Base-by-base conservation (phyloP, 257 asterid species). In the Schizonepeta tenuifolia region DNA sequence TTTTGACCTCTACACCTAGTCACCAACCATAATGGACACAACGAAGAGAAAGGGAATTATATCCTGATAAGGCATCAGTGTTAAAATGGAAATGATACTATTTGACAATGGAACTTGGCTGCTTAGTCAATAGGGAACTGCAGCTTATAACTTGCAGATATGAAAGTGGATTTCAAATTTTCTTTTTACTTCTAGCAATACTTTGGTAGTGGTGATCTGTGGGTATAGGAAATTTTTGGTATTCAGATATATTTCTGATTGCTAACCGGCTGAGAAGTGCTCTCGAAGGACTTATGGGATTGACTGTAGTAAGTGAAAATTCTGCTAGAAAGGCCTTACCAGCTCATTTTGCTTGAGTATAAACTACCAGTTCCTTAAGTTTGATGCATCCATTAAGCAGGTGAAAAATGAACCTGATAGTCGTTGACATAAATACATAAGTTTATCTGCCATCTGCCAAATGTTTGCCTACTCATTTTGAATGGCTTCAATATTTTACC, bases 401-500 rank as follows among this genome's bases (percentile, higher is more conserved):
- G 53, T 60, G 47, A 51, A 18, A 24, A 33, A 22, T 44, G 53
- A 56, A 67, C 31, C 66, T 44, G 33, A 51, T 71, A 60, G 67
- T 46, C 69, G 21, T 21, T 12, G 38, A 69, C 38, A 69, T 43
- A 47, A 53, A 43, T 41, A 5, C 54, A 21, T 49, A 1, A 14
- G 10, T 51, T 24, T 57, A 62, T 59, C 31, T 68, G 62, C 31
- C 44, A 54, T 59, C 18, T 73, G 36, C 73, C 28, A 38, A 38
- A 7, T 73, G 21, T 77, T 62, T 66, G 60, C 71, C 65, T 67
- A 22, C 62, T 72, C 61, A 69, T 77, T 60, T 33, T 82, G 41
- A 68, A 73, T 80, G 75, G 55, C 67, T 76, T 50, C 66, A 41
- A 60, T 56, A 69, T 73, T 81, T 73, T 63, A 24, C 74, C 85